Conservation (phyloP, 306 rosid species). For the Morella rubra region DNA sequence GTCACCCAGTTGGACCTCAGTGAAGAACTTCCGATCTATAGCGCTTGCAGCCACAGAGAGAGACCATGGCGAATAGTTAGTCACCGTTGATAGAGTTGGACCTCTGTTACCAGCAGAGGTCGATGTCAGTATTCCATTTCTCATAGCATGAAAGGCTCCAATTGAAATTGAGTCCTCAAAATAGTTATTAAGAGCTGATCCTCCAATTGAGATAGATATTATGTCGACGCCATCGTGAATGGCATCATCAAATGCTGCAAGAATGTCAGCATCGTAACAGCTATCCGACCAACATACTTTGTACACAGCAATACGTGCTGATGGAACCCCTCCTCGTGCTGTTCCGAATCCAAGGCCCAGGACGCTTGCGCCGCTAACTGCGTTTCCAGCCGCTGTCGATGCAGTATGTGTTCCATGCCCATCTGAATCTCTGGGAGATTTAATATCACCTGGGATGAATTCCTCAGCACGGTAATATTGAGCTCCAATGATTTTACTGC, state of each 20-base stretch:
- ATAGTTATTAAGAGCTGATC: neutral
- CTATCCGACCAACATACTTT: conserved; percentile 30
- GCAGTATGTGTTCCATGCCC: conserved; percentile 62
- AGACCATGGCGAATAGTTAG: conserved; percentile 42
- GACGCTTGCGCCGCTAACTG: conserved; percentile 35
- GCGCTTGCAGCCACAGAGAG: conserved; percentile 61
- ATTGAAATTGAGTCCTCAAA: conserved; percentile 28
- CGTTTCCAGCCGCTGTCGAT: conserved; percentile 46
- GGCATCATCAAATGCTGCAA: conserved; percentile 45
- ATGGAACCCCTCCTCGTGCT: conserved; percentile 47
- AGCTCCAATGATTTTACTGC: conserved; percentile 58
- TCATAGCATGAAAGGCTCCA: conserved; percentile 63
- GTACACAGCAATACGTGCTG: conserved; percentile 54
- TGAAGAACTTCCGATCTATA: conserved; percentile 34
- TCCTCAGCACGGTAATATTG: conserved; percentile 19
- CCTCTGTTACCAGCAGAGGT: conserved; percentile 38
- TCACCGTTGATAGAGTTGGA: conserved; percentile 15
- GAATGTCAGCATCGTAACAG: conserved; percentile 10
- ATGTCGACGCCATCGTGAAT: conserved; percentile 58
- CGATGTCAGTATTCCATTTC: conserved; percentile 42
- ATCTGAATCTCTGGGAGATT: conserved; percentile 39
- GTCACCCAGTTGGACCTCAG: conserved; percentile 43
- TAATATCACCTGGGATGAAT: neutral
- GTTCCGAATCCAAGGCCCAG: conserved; percentile 51
- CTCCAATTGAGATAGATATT: conserved; percentile 36